Base-by-base conservation (phyloP, 2,329 filamentous ascomycete genomes). In the Biscogniauxia marginata region DNA sequence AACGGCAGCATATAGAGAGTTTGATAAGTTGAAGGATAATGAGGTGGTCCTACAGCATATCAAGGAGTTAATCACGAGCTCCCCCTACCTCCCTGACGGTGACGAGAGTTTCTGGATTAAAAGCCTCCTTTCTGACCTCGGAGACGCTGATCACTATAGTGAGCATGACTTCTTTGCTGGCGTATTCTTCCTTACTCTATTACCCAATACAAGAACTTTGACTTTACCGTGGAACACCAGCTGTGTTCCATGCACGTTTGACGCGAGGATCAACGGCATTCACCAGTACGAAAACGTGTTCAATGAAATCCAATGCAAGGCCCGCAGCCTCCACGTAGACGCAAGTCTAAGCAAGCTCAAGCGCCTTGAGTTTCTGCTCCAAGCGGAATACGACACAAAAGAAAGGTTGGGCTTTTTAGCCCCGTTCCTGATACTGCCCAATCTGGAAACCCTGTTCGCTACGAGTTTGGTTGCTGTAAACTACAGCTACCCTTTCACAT, bases 161-260 rank as follows among this genome's bases (percentile, higher is more conserved):
- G 48, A 34, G 1, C 46, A 46, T n/a, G 25, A 46, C 30, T 16
- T 52, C 16, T 56, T 52, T 18, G 34, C 52, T 7, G 44, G 49
- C 7, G 7, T 56, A 48, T 55, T 58, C 7, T 53, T 56, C 16
- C 54, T 58, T 13, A 53, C 45, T 7, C 46, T 55, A 16, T 44
- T 58, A 22, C 53, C 47, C 24, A 56, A 58, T 39, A 23, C 48
- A 18, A 51, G 13, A 11, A 44, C 43, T 7, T 24, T 58, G 23
- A 56, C 50, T 5, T 43, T 58, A 20, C 53, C 56, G 16, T 54
- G 43, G 47, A 19, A 22, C 18, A 13, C 30, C 1, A 44, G 39
- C 8, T 18, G 21, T 9, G 22, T 55, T 46, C 48, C 48, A 16
- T 50, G 23, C 11, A 24, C 44, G 25, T 50, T 47, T 21, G 21